phyloP scores from a whole-genome alignment of 2,329 filamentous ascomycete genomes.

The Penicillium sp. region DNA sequence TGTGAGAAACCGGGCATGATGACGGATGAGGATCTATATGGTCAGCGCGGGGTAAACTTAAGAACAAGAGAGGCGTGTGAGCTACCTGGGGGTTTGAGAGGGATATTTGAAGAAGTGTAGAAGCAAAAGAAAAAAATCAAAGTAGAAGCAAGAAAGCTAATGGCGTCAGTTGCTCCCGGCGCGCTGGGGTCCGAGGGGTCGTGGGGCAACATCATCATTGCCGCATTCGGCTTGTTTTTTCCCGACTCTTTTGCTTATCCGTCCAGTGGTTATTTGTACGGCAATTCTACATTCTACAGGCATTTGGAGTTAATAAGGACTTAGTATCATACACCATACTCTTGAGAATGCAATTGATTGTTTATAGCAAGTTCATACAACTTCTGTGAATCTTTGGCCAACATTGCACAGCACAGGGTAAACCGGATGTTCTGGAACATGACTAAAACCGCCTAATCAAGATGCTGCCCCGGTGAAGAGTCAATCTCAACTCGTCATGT shows the following conservation, averaged over 20 bases:
- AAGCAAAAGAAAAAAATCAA: conserved; percentile 2
- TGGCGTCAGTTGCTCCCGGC: conserved; percentile 25
- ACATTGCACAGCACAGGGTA: not conserved
- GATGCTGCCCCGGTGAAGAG: too few relatives aligned
- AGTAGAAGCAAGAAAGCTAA: conserved; percentile 13
- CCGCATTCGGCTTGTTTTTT: conserved; percentile 18
- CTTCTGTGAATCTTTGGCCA: too few relatives aligned
- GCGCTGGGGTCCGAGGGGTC: conserved; percentile 33
- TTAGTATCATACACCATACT: too few relatives aligned
- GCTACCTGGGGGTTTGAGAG: conserved; percentile 1
- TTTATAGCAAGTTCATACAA: not conserved
- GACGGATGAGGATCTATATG: conserved; percentile 15
- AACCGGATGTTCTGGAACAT: not conserved
- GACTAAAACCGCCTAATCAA: not conserved
- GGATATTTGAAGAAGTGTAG: conserved; percentile 10
- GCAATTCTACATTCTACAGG: too few relatives aligned
- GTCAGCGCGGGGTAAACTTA: conserved; percentile 33
- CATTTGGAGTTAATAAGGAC: too few relatives aligned
- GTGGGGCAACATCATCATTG: conserved; percentile 33
- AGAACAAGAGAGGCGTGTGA: not conserved
- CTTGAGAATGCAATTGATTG: not conserved
- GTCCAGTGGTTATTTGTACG: too few relatives aligned
- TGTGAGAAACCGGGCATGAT: conserved; percentile 57
- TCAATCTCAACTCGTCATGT: too few relatives aligned
- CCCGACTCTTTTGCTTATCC: not conserved